Base-by-base conservation (phyloP, 2,329 filamentous ascomycete species). In the Aspergillus sp. region DNA sequence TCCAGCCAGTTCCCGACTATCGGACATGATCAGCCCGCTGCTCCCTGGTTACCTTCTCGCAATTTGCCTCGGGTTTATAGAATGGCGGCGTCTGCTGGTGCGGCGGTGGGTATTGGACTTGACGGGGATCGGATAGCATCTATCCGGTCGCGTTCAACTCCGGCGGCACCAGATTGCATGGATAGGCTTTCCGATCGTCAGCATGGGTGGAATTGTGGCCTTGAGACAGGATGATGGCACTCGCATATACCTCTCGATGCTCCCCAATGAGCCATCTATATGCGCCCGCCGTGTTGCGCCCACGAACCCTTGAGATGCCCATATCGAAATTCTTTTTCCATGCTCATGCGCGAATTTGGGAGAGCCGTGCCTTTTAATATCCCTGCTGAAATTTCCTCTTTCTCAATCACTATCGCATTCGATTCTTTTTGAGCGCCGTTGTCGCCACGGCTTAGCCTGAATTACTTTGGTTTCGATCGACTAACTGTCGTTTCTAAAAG, bases 141-240 rank as follows among this genome's bases (percentile, higher is more conserved):
- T 22, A 49, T 31, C 53, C 63, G 62, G 62, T 66, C 63, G 64
- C 65, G 55, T 63, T 59, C 54, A 49, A 42, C 55, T 36, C 49
- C 54, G 42, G 52, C 53, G 18, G 22, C 49, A 29, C 9, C 45
- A 50, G 31, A 45, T 45, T 49, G 29, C n/a, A 46, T 54, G 52
- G 24, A 18, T 32, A 20, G 20, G 36, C 29, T 24, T n/a, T 26
- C 39, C 42, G 39, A 49, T 12, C 42, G 16, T 55, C 42, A 47
- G 49, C 36, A 36, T 20, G 51, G 16, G 50, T 22, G 45, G 45
- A 55, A 26, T 52, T 52, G 32, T 47, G 52, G 24, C 22, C 22
- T 47, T n/a, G 51, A 39, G n/a, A 14, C n/a, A 39, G 31, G 51
- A 18, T 32, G 31, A 39, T 14, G 31, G 39, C 2, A 14, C n/a